Evolutionary conservation across 2,329 filamentous ascomycete species (phyloP), one percentile per base, ranked within the genome.

Genomic region (Neonectria neomacrospora): DNA sequence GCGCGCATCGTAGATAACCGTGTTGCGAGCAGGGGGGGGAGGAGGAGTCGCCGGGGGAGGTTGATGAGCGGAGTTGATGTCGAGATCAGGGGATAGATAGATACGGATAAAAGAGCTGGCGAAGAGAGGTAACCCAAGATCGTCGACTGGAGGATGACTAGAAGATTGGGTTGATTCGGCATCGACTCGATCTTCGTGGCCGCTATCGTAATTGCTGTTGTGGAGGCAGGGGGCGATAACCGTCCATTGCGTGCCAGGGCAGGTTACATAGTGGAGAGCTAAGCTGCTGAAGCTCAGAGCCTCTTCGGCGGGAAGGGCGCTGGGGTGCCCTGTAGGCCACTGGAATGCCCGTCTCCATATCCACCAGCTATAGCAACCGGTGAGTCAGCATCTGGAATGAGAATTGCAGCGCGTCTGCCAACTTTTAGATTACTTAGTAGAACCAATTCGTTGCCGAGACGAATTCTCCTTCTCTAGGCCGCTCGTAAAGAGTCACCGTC

Each of bases 1-100:
- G 71, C 45, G 62, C 73, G 74, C 76, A 78, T 78, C 60, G 58
- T 66, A 18, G 52, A 8, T 34, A 5, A 39, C 52, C 58, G 55
- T 39, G 37, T 20, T 37, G 30, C 52, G 41, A 34, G 18, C n/a
- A 20, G 23, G 16, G 28, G 16, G 28, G n/a, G 7, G 34, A 37
- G 47, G 18, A n/a, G 28, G 28, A 20, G 11, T 32, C 47, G 47
- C 26, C 62, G 28, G 16, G 26, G 61, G 34, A 20, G 44, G 42
- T 23, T 56, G 42, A 23, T 50, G 37, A 14, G 52, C 20, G 45
- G 30, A 54, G 56, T 57, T 53, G 58, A 55, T 44, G 47, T 51
- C 54, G 61, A 58, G 51, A 44, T 44, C 14, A 39, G 45, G 26
- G 28, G 26, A 41, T 20, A 8, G 26, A 41, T 20, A 8, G 23